These are phyloP conservation scores for Detonula confervacea DNA, from an alignment of 352 stramenopile genomes.

Conservation along the genomic window DNA sequence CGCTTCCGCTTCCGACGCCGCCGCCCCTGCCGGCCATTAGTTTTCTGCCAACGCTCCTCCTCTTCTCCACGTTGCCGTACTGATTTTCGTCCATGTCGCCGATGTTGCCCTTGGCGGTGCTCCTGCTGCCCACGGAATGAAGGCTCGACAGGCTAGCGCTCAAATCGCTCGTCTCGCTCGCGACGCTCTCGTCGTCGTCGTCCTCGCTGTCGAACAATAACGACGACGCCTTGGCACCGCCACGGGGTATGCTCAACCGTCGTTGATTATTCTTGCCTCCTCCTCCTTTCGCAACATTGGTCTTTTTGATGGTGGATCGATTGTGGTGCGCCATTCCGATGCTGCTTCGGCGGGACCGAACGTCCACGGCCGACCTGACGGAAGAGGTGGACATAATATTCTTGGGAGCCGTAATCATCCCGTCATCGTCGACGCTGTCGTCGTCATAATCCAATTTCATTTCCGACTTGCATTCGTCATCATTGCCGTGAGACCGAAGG, in stretches of 20 bases:
- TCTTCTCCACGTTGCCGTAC: constrained; percentile 21
- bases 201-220: too few species aligned
- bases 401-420: not conserved
- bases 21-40: not conserved
- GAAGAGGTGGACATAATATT: not conserved
- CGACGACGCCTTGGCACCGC: not conserved
- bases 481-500: too few species aligned
- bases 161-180: constrained; percentile 45
- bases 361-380: constrained; percentile 13
- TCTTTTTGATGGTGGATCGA: constrained; percentile 26
- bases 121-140: constrained; percentile 9
- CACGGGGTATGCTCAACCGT: constrained; percentile 1
- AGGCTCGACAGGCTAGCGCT: constrained; percentile 39
- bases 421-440: not conserved
- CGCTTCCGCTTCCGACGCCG: too few species aligned
- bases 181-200: constrained; percentile 23
- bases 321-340: too few species aligned
- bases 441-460: too few species aligned
- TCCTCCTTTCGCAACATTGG: constrained; percentile 9
- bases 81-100: constrained; percentile 43
- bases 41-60: constrained; percentile 1
- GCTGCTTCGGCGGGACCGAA: constrained; percentile 9
- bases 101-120: not conserved
- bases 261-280: not conserved
- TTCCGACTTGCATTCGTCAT: too few species aligned